These are phyloP conservation scores for Echinochloa phyllopogon DNA, from an alignment of 176 grass and related monocot species.

Conservation along the genomic window DNA sequence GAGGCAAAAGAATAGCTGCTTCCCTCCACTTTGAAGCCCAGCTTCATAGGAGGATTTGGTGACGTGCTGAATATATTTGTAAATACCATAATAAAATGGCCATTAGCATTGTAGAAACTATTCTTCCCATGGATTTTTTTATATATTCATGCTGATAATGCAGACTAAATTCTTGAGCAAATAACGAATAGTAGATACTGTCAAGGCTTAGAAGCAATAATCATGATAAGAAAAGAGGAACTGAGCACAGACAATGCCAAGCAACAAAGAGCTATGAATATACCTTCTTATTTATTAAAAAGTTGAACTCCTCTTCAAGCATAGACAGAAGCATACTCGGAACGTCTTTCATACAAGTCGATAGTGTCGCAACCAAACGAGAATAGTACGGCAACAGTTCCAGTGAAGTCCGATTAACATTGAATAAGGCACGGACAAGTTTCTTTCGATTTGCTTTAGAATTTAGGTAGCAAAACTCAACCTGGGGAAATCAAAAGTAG, in stretches of 20 bases:
- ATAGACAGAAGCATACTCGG: conserved; percentile 82
- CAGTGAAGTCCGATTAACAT: conserved; percentile 89
- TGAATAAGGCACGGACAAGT: conserved; percentile 81
- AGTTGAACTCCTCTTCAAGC: conserved; percentile 99
- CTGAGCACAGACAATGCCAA: conserved; percentile 29
- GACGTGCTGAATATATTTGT: not conserved
- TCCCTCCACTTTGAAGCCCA: conserved; percentile 14
- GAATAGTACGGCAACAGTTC: conserved; percentile 98
- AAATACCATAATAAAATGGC: not conserved
- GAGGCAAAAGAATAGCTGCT: not conserved
- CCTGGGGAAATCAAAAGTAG: conserved; percentile 58
- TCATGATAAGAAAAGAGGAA: conserved; percentile 25
- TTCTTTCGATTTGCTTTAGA: conserved; percentile 98
- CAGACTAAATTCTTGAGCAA: conserved; percentile 21
- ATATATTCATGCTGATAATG: conserved; percentile 3
- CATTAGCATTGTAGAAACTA: not conserved
- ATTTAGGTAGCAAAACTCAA: conserved; percentile 99
- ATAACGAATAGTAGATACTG: conserved; percentile 13
- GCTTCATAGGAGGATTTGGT: not conserved
- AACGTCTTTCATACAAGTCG: conserved; percentile 95
- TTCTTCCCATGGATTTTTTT: conserved; percentile 11
- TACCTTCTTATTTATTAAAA: conserved; percentile 99
- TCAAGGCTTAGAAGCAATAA: conserved; percentile 21
- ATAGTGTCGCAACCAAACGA: conserved; percentile 85
- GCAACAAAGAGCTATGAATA: conserved; percentile 11